phyloP scores from a whole-genome alignment of 768 basidiomycete genomes.

The Floccularia luteovirens region DNA sequence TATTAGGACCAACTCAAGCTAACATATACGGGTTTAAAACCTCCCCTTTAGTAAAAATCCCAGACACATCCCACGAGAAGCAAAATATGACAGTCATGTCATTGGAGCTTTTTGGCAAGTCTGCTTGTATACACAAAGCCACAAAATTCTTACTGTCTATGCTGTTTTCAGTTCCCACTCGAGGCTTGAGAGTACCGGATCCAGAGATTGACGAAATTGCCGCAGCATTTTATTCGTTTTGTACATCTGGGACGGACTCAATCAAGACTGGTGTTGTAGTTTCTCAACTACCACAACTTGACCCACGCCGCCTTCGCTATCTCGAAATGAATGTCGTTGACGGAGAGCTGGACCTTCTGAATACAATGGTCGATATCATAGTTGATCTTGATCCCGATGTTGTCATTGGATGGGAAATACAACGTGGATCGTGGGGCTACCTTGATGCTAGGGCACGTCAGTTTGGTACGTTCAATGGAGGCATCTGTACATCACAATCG shows the following conservation, averaged over 20 bases:
- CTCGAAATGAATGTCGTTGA: conserved; percentile 39
- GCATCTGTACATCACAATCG: neutral
- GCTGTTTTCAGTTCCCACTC: conserved; percentile 45
- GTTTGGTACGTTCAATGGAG: conserved; percentile 37
- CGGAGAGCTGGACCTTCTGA: conserved; percentile 76
- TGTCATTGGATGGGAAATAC: conserved; percentile 88
- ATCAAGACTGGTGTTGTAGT: conserved; percentile 45
- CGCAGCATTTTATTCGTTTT: conserved; percentile 70
- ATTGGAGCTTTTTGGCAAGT: conserved; percentile 79
- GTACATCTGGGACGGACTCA: conserved; percentile 33
- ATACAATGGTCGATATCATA: conserved; percentile 67
- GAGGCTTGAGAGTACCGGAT: conserved; percentile 52
- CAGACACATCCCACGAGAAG: conserved; percentile 36
- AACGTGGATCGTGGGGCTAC: conserved; percentile 88
- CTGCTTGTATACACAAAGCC: neutral
- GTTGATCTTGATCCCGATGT: conserved; percentile 85
- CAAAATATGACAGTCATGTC: conserved; percentile 76
- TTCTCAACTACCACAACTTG: conserved; percentile 30
- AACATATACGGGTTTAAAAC: conserved; percentile 64
- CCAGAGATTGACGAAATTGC: conserved; percentile 57
- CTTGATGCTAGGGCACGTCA: conserved; percentile 55
- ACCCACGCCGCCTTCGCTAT: conserved; percentile 33
- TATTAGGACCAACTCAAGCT: conserved; percentile 59
- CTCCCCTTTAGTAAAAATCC: conserved; percentile 27
- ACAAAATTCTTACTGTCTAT: neutral